Evolutionary conservation across 345 rosid genomes (phyloP), one percentile per base, ranked within the genome.

Genomic region (Punica granatum): DNA sequence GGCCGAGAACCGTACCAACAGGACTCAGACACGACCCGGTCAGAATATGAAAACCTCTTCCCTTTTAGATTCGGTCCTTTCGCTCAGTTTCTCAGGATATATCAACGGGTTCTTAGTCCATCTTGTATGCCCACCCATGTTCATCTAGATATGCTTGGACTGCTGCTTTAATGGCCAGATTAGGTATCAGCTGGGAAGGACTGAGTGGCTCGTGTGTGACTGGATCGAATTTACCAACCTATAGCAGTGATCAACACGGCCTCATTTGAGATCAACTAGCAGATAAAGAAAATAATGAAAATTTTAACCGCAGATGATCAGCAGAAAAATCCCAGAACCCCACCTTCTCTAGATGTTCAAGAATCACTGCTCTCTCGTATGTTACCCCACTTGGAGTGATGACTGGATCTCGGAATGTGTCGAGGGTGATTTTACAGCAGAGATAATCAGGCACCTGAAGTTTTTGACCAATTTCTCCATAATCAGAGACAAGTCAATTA

Each of bases 171-270:
- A 94, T 81, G 0, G 91, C 96, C 73, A 90, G 70, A 84, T 90
- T 94, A 2, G 88, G 75, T 48, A 86, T 72, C 14, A 94, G 85
- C 46, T 87, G 90, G 10, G 85, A 78, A 58, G 70, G 72, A 41
- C 72, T 41, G 0, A 94, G 84, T 4, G 80, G 78, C 64, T 86
- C 90, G 0, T 88, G 96, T 0, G 98, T 89, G 62, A 85, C 19
- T n/a, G 98, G 98, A 83, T 94, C 99, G 69, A 90, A 90, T 21
- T 64, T 78, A 21, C 99, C 97, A 59, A 86, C 99, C 96, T 94
- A 72, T 1, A 56, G 33, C 5, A 7, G 8, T 15, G 18, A 11
- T n/a, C n/a, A 5, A 32, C 19, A 41, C 63, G 34, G 33, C n/a
- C 42, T 72, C 54, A 53, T 34, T 23, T 30, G 15, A 32, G 6